A percentile compares a stretch with the other conserved stretches of the same genome.
phyloP scores from a whole-genome alignment of 169 alveolate species.

The Cryptosporidium tyzzeri region DNA sequence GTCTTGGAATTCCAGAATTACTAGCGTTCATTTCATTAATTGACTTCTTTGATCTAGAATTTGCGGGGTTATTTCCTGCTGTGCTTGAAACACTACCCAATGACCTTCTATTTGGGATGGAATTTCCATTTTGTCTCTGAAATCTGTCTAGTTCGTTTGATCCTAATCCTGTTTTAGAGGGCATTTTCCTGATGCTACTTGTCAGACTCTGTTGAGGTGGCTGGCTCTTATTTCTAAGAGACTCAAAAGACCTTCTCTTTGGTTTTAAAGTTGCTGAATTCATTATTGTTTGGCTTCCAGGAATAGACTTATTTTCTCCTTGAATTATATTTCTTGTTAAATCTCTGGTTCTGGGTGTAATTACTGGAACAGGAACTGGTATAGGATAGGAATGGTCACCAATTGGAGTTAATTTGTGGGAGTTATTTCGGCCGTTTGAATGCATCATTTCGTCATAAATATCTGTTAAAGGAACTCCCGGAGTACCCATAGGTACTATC shows the following conservation, averaged over 20 bases:
- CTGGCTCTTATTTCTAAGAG: conserved; percentile 26
- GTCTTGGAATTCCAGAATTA: not conserved
- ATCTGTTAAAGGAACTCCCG: conserved; percentile 66
- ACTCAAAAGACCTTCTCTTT: conserved; percentile 36
- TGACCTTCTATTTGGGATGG: conserved; percentile 18
- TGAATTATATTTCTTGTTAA: conserved; percentile 26
- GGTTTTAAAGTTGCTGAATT: conserved; percentile 28
- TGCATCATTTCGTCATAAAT: conserved; percentile 59
- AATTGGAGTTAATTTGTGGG: conserved; percentile 21
- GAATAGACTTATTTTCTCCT: not conserved
- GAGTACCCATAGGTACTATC: conserved; percentile 66
- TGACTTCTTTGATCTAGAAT: conserved; percentile 12
- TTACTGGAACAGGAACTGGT: conserved; percentile 75
- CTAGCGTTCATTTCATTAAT: not conserved
- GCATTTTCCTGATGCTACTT: not conserved
- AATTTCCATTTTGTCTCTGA: conserved; percentile 16
- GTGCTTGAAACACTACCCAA: conserved; percentile 13
- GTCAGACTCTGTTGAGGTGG: not conserved
- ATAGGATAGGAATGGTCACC: conserved; percentile 72
- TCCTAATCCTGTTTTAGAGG: not conserved
- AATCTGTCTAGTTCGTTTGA: conserved; percentile 8
- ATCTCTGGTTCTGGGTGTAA: conserved; percentile 66
- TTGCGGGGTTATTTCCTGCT: not conserved
- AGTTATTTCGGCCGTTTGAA: conserved; percentile 14
- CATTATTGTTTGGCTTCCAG: not conserved